Base-by-base conservation (phyloP, 192 early-diverging fungal genomes). In the Coemansia sp. region DNA sequence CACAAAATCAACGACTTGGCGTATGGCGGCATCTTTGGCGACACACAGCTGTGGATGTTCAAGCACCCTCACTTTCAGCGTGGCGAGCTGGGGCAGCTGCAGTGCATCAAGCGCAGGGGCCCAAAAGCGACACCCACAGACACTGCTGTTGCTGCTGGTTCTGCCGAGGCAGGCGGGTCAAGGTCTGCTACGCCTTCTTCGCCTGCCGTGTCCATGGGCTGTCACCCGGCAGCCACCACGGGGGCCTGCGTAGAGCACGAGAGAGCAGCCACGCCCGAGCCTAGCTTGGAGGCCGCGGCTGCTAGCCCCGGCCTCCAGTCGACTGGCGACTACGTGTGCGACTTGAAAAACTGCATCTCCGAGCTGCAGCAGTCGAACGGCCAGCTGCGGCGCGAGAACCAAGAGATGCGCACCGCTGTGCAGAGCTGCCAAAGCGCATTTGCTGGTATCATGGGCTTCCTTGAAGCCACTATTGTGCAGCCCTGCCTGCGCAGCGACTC, bases 11-110 rank as follows among this genome's bases (percentile, higher is more conserved):
- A 66, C 63, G 78, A 80, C 70, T 62, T 78, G 41, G 76, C 72
- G 14, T 77, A 80, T 48, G 78, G 70, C 64, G 73, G 70, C 21
- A 57, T 74, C 45, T 73, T 74, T 59, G 73, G 72, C 50, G 78
- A 78, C 36, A 57, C 68, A 17, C 80, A 83, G 64, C 69, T 78
- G 55, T 85, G 84, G 73, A 74, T 72, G 75, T 85, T 85, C 67
- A 77, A 78, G 63, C 84, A 85, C 69, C 64, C 61, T 39, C 69
- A 37, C 41, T 85, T 85, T 64, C 75, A 66, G 11, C 69, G 74
- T 46, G 78, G 62, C 61, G 63, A 81, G 72, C 75, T 72, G 9
- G 69, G 67, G 46, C 53, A 71, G 45, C 70, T 85, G 63, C 79
- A 70, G 45, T 67, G 63, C 23, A 78, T 85, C 63, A 77, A 75